Percentiles rank a stretch among this genome's conserved stretches.
phyloP scores from a whole-genome alignment of 208 protist genomes.

The Leishmania tropica region DNA sequence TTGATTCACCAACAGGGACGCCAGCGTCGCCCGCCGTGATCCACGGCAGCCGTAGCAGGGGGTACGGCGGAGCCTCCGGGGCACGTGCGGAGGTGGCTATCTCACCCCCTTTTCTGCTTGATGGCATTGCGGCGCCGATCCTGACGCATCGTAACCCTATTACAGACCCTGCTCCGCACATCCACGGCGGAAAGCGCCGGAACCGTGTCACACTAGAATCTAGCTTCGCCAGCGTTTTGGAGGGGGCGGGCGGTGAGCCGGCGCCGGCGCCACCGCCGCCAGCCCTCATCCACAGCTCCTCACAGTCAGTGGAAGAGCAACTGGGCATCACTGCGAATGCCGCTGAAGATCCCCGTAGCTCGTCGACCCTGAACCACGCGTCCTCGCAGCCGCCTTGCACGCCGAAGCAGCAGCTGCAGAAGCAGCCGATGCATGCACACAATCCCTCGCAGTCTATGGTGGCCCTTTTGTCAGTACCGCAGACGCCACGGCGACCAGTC shows the following conservation, averaged over 20 bases:
- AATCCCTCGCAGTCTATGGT: not conserved
- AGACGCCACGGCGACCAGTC: slow-evolving; percentile 5
- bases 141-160: not conserved
- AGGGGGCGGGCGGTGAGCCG: not conserved
- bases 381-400: not conserved
- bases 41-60: not conserved
- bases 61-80: not conserved
- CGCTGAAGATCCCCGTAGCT: not conserved
- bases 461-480: not conserved
- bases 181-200: slow-evolving; percentile 1
- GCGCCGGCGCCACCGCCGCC: not conserved
- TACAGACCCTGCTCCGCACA: slow-evolving; percentile 7
- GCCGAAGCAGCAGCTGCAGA: not conserved
- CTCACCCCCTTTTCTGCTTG: not conserved
- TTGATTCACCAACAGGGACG: not conserved
- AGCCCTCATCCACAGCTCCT: not conserved
- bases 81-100: not conserved
- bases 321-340: not conserved
- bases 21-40: not conserved
- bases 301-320: not conserved
- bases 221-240: not conserved
- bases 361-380: not conserved
- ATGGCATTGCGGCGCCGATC: not conserved
- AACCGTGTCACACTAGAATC: not conserved
- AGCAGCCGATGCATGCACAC: not conserved